phyloP scores from a whole-genome alignment of 164 flowering plant species.

The Cinnamomum micranthum region DNA sequence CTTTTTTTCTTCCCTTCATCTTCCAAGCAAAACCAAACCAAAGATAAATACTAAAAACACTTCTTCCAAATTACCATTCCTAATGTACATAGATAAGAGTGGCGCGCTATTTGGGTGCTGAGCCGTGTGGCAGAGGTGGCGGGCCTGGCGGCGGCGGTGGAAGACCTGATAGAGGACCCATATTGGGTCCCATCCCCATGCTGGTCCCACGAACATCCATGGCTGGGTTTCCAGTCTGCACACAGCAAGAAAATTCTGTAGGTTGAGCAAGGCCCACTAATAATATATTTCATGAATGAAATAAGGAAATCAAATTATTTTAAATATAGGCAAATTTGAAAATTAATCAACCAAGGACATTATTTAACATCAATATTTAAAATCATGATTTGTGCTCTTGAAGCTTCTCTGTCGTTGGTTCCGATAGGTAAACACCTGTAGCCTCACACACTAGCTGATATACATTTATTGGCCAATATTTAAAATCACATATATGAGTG shows the following conservation, averaged over 20 bases:
- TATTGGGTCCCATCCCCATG: conserved; percentile 38
- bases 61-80: too few species aligned
- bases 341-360: neutral
- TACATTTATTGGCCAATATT: too few species aligned
- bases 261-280: neutral
- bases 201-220: conserved; percentile 24
- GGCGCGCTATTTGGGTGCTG: conserved; percentile 35
- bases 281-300: neutral
- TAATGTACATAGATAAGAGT: neutral
- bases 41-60: too few species aligned
- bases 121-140: conserved; percentile 65
- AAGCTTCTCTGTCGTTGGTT: neutral
- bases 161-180: conserved; percentile 14
- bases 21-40: too few species aligned
- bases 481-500: too few species aligned
- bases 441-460: too few species aligned
- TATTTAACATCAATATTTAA: neutral
- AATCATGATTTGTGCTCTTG: neutral
- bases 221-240: conserved; percentile 43
- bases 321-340: neutral
- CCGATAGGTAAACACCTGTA: neutral
- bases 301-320: neutral
- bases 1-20: too few species aligned
- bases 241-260: neutral
- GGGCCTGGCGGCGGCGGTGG: conserved; percentile 77